Evolutionary conservation across 2,329 filamentous ascomycete genomes (phyloP).

Genomic region (Aschersonia sp.): DNA sequence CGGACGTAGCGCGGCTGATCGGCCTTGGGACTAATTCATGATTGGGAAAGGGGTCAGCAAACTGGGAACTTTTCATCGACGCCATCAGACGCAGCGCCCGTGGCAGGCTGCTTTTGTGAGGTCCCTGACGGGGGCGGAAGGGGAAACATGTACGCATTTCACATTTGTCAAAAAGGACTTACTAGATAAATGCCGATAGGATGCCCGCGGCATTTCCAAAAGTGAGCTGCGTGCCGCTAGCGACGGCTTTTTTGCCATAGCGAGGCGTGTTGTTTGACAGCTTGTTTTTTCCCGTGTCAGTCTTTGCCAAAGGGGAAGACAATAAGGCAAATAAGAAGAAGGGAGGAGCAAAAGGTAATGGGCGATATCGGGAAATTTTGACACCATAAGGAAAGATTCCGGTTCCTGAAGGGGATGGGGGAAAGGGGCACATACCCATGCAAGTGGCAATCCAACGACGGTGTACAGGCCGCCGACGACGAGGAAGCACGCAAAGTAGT

Average conservation of each 20-base stretch:
- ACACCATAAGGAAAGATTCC: too few relatives aligned
- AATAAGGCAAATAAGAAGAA: too few relatives aligned
- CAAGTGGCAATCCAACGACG: constrained; percentile 38
- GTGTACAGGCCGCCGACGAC: constrained; percentile 59
- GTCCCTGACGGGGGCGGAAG: too few relatives aligned
- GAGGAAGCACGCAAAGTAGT: constrained; percentile 66
- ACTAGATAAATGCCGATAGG: constrained; percentile 56
- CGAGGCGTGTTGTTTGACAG: constrained; percentile 54
- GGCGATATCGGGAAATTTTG: too few relatives aligned
- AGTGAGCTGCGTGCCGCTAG: constrained; percentile 55
- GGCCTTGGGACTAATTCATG: constrained; percentile 18
- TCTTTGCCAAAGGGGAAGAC: too few relatives aligned
- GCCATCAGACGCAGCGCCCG: too few relatives aligned
- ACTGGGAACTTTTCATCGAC: too few relatives aligned
- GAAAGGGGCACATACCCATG: constrained; percentile 24
- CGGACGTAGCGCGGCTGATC: constrained; percentile 43
- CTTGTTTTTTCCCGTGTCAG: constrained; percentile 6
- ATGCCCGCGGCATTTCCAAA: constrained; percentile 58
- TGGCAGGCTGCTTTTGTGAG: too few relatives aligned
- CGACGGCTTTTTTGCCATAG: constrained; percentile 63
- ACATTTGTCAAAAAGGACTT: constrained; percentile 5
- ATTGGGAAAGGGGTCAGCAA: neutral
- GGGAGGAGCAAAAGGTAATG: too few relatives aligned
- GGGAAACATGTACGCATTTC: neutral
- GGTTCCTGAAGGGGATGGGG: neutral